phyloP scores from a whole-genome alignment of 352 stramenopile genomes.

The Globisporangium cederbergense region DNA sequence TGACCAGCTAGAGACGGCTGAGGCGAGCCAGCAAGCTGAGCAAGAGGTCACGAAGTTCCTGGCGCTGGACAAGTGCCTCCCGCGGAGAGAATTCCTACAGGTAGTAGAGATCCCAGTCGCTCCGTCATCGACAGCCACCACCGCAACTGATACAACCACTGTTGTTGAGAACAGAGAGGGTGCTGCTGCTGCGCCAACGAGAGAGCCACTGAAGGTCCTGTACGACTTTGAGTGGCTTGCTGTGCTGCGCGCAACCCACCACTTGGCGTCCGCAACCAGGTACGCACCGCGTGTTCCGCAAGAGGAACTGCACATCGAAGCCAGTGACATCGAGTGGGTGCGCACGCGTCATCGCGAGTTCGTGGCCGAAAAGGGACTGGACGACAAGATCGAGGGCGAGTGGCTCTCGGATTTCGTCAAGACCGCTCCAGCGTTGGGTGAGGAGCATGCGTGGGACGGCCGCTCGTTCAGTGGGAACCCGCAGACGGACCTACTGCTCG shows the following conservation, averaged over 20 bases:
- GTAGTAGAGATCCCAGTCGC: slow-evolving; percentile 78
- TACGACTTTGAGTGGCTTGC: slow-evolving; percentile 96
- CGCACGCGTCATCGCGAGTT: slow-evolving; percentile 44
- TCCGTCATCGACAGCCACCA: not conserved
- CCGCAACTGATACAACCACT: not conserved
- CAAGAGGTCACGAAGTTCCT: slow-evolving; percentile 90
- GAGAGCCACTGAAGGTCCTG: slow-evolving; percentile 58
- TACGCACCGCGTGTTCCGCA: slow-evolving; percentile 65
- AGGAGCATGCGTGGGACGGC: slow-evolving; percentile 28
- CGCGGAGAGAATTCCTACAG: slow-evolving; percentile 93
- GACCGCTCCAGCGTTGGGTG: slow-evolving; percentile 60
- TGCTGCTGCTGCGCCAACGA: slow-evolving; percentile 2
- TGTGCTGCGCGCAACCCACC: slow-evolving; percentile 91
- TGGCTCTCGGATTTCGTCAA: slow-evolving; percentile 81
- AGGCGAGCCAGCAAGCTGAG: not conserved
- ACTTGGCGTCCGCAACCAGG: slow-evolving; percentile 69
- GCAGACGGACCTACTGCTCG: slow-evolving; percentile 93
- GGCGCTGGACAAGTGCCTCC: slow-evolving; percentile 99
- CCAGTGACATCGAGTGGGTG: slow-evolving; percentile 79
- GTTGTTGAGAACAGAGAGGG: not conserved
- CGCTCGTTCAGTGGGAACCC: slow-evolving; percentile 80
- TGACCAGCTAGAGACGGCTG: not conserved
- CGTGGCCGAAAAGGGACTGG: slow-evolving; percentile 43
- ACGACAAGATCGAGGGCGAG: slow-evolving; percentile 42
- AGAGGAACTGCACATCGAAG: slow-evolving; percentile 72